Evolutionary conservation across 2,329 filamentous ascomycete species (phyloP), one percentile per base, ranked within the genome.

Genomic region (Calonectria leucothoes): DNA sequence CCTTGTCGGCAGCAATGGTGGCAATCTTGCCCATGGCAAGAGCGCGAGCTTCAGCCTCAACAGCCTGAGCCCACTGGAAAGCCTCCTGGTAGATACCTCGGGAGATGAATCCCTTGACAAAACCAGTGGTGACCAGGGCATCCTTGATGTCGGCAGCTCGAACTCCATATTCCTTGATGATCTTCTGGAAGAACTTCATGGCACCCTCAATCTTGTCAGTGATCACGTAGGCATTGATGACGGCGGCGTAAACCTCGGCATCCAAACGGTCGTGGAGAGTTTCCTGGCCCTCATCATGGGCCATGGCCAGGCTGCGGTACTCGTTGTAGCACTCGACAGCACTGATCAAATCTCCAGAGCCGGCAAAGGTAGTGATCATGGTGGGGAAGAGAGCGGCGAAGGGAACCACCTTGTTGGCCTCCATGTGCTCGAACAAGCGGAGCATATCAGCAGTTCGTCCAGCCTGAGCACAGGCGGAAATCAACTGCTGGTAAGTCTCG

Each of bases 291-390:
- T 90, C 91, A 83, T 98, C 94, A 82, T 97, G 91, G 48, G 93
- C 92, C 66, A 98, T 91, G n/a, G 96, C 96, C 51, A 98, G 88
- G 57, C 92, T 91, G 81, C 95, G 95, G 88, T 98, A 98, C 85
- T 98, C 95, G 76, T 97, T 96, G 86, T 98, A 99, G 85, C 95
- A 95, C 83, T 98, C 95, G 8, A 98, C 94, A 25, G 96, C 97
- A 78, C 94, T 97, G 79, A 93, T 89, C 55, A 98, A 87, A 82
- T 98, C 95, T 64, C 95, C 94, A 14, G 90, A 91, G 51, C 91
- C 90, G 74, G 95, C 95, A 82, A 98, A 98, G 0, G 96, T 95
- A n/a, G 94, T 93, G 83, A 99, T 98, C 94, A 99, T 98, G 23
- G 93, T 91, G 1, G 95, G 94, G 85, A 98, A 98, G 66, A 96